Conservation (phyloP, 2,329 filamentous ascomycete genomes). For the Claviceps purpurea region DNA sequence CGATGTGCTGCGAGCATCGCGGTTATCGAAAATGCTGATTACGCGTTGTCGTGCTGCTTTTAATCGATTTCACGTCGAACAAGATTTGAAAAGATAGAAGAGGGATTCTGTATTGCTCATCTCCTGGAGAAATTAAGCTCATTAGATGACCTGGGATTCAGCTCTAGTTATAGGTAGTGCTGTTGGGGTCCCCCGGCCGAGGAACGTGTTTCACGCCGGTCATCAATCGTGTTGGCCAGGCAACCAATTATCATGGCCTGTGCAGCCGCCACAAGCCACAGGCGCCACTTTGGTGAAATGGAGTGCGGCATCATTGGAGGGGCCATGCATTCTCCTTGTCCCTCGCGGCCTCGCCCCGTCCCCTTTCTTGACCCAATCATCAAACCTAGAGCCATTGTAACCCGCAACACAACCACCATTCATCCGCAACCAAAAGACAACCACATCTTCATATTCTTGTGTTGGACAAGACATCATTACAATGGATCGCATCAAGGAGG, state of each 20-base stretch:
- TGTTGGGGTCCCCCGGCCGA: slow-evolving; percentile 9
- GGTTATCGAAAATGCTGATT: background rate
- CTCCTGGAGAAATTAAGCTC: background rate
- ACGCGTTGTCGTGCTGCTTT: background rate
- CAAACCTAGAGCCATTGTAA: slow-evolving; percentile 18
- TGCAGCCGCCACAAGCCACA: slow-evolving; percentile 16
- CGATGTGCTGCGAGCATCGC: slow-evolving; percentile 63
- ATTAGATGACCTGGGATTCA: background rate
- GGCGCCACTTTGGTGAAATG: slow-evolving; percentile 4
- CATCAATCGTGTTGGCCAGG: slow-evolving; percentile 12
- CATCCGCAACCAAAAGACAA: slow-evolving; percentile 9
- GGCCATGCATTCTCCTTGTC: slow-evolving; percentile 17
- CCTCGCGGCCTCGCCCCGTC: slow-evolving; percentile 13
- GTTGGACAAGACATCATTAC: slow-evolving; percentile 18
- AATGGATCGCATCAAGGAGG: slow-evolving; percentile 88
- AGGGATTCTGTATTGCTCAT: background rate
- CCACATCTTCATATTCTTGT: slow-evolving; percentile 2
- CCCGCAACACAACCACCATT: slow-evolving; percentile 16
- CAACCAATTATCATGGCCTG: slow-evolving; percentile 12
- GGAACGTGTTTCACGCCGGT: slow-evolving; percentile 4
- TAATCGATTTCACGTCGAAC: background rate
- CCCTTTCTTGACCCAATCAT: slow-evolving; percentile 18
- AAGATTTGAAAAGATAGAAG: background rate
- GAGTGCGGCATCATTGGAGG: slow-evolving; percentile 18
- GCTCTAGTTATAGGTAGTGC: slow-evolving; percentile 1